phyloP scores from a whole-genome alignment of 148 eudicot species.

The Vaccinium macrocarpon region DNA sequence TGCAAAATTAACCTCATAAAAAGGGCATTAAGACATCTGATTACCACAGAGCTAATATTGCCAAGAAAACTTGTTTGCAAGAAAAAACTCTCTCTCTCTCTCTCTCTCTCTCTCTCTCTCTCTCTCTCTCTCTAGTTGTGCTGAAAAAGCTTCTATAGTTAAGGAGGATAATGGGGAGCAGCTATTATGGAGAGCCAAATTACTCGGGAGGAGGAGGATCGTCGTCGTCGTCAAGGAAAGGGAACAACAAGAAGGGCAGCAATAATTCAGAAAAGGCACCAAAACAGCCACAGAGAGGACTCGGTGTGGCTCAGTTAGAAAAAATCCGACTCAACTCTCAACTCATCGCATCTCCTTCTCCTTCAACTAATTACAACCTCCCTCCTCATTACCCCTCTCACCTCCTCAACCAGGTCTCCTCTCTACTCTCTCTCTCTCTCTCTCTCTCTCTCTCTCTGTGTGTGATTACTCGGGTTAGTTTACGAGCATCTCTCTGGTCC shows the following conservation, averaged over 20 bases:
- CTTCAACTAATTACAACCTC: constrained; percentile 16
- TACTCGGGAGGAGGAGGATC: constrained; percentile 17
- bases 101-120: background rate
- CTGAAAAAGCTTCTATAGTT: background rate
- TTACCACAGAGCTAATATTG: background rate
- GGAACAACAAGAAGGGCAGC: constrained; percentile 27
- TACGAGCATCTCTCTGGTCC: too few relatives aligned
- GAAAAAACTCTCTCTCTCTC: background rate
- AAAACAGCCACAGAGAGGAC: constrained; percentile 82
- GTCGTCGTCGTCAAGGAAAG: constrained; percentile 48
- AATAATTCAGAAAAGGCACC: constrained; percentile 41
- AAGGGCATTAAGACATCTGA: constrained; percentile 23
- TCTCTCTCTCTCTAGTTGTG: background rate
- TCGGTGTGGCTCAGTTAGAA: constrained; percentile 84
- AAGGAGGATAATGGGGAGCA: constrained; percentile 35
- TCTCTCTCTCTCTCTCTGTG: background rate
- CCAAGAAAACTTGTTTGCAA: background rate
- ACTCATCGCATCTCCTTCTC: constrained; percentile 17
- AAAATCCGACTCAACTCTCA: constrained; percentile 66
- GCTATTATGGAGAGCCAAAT: constrained; percentile 42
- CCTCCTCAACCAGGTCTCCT: constrained; percentile 29
- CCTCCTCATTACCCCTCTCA: constrained; percentile 9
- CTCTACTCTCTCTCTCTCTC: constrained; percentile 1
- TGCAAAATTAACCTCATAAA: constrained; percentile 23
- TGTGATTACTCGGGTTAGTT: too few relatives aligned